Evolutionary conservation across 2,329 filamentous ascomycete species (phyloP).

Genomic region (Tolypocladium amazonense): DNA sequence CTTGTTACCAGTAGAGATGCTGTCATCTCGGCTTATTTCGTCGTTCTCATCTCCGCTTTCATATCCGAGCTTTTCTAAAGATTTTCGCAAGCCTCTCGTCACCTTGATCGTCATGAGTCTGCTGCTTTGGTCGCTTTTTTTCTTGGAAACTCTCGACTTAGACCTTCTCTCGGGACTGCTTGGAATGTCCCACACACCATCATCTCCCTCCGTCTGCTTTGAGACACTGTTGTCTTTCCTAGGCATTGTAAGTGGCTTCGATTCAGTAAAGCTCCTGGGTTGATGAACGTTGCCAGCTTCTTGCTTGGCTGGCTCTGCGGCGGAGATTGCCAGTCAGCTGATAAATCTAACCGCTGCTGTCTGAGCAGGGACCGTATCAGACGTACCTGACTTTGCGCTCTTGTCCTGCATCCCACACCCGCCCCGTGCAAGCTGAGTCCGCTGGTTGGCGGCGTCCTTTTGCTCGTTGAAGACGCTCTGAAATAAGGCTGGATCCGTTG

Average conservation of each 20-base stretch:
- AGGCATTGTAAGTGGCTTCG: neutral
- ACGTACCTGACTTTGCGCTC: neutral
- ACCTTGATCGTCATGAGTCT: slow-evolving; percentile 6
- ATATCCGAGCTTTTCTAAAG: slow-evolving; percentile 8
- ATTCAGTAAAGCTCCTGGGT: neutral
- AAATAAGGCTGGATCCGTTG: slow-evolving; percentile 38
- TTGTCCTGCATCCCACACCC: neutral
- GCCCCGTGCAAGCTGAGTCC: neutral
- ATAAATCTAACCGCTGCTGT: neutral
- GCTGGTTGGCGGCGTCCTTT: slow-evolving; percentile 18
- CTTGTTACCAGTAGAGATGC: slow-evolving; percentile 1
- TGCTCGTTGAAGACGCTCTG: slow-evolving; percentile 36
- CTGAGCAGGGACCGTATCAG: too few species aligned
- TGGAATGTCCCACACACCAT: slow-evolving; percentile 33
- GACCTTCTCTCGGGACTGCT: slow-evolving; percentile 24
- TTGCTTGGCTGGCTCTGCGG: neutral
- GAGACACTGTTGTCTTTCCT: neutral
- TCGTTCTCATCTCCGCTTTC: slow-evolving; percentile 6
- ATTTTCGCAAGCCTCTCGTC: slow-evolving; percentile 7
- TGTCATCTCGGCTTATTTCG: neutral
- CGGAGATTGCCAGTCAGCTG: too few species aligned
- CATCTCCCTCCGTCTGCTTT: neutral
- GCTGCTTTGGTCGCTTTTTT: neutral
- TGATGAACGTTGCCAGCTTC: neutral
- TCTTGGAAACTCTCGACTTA: neutral